phyloP scores from a whole-genome alignment of 2,329 filamentous ascomycete species.

The Monascus ruber region DNA sequence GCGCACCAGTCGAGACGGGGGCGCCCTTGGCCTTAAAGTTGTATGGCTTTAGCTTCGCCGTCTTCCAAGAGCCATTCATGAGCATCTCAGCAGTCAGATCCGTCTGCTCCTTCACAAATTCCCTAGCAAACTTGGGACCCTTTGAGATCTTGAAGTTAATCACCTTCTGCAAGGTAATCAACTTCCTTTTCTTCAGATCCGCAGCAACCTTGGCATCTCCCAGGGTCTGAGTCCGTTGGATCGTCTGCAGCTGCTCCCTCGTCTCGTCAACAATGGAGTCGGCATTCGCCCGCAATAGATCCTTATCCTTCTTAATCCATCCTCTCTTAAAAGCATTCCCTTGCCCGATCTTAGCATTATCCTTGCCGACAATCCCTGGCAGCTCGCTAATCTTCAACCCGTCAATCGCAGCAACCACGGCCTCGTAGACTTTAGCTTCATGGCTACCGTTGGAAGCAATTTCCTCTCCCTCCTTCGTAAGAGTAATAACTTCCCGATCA shows the following conservation, averaged over 20 bases:
- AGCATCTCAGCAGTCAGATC: conserved; percentile 94
- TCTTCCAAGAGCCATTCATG: conserved; percentile 77
- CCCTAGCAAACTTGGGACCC: conserved; percentile 75
- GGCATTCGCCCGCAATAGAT: conserved; percentile 43
- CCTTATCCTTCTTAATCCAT: conserved; percentile 55
- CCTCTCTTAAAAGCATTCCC: conserved; percentile 79
- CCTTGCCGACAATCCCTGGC: conserved; percentile 36
- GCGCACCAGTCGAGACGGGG: conserved; percentile 35
- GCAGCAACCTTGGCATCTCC: conserved; percentile 63
- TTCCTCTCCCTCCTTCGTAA: conserved; percentile 64
- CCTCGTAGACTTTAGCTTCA: conserved; percentile 72
- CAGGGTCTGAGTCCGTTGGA: conserved; percentile 58
- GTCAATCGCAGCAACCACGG: conserved; percentile 58
- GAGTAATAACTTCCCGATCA: conserved; percentile 62
- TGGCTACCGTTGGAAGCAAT: conserved; percentile 68
- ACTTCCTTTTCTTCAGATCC: conserved; percentile 85
- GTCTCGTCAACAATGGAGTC: conserved; percentile 73
- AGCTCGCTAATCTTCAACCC: conserved; percentile 71
- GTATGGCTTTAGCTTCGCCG: conserved; percentile 74
- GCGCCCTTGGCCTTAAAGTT: conserved; percentile 62
- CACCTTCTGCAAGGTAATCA: conserved; percentile 72
- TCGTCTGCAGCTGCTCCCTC: conserved; percentile 60
- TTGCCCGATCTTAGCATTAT: conserved; percentile 58
- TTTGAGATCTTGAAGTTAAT: conserved; percentile 76
- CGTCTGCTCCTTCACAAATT: conserved; percentile 86